Conservation (phyloP, 345 rosid species). For the Hibiscus tridactylites region DNA sequence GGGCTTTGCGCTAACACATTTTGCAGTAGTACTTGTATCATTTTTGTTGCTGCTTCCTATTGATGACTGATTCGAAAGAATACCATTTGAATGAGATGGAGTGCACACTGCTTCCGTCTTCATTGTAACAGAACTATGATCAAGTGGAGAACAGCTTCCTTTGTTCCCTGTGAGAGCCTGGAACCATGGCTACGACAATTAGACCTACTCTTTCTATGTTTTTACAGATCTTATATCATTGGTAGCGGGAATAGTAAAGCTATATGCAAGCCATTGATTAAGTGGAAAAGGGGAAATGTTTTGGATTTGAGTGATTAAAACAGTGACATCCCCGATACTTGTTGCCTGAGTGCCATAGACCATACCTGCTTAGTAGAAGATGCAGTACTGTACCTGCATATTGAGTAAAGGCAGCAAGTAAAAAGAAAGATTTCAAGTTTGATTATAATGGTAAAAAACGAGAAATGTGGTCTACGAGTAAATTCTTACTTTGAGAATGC, state of each 20-base stretch:
- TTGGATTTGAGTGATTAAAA: background rate
- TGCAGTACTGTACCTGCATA: constrained; percentile 48
- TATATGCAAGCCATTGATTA: background rate
- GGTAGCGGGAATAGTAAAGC: background rate
- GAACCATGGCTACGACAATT: constrained; percentile 13
- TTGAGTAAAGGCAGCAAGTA: background rate
- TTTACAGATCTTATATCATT: background rate
- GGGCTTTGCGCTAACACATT: constrained; percentile 31
- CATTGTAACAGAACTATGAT: constrained; percentile 38
- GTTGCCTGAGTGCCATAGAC: background rate
- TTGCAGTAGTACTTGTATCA: constrained; percentile 42
- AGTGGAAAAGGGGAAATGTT: background rate
- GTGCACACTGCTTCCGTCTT: constrained; percentile 28
- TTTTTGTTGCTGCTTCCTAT: constrained; percentile 51
- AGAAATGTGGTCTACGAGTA: constrained; percentile 8
- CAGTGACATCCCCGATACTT: background rate
- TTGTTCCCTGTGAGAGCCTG: constrained; percentile 43
- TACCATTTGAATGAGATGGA: constrained; percentile 29
- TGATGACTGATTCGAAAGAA: constrained; percentile 38
- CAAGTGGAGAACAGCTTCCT: constrained; percentile 53
- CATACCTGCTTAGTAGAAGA: constrained; percentile 57
- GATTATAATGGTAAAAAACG: background rate
- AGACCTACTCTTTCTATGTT: constrained; percentile 1
- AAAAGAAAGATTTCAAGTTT: background rate
- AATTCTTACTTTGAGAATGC: constrained; percentile 65